A percentile compares a stretch with the other conserved stretches of the same genome.
Conservation (phyloP, 192 early-diverging fungal species). For the Lunasporangiospora selenospora region DNA sequence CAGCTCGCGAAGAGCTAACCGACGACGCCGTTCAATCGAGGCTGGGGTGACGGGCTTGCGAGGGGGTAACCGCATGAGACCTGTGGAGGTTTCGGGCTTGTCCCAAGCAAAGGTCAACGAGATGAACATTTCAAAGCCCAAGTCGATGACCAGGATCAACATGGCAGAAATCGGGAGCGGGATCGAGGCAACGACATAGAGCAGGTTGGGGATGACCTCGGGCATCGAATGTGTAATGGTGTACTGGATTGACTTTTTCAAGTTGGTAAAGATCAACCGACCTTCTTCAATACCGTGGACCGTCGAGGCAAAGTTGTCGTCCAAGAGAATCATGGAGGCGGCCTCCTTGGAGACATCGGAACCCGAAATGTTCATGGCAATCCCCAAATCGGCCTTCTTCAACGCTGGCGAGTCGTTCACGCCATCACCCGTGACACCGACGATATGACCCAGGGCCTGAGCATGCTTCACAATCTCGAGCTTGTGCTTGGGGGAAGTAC, state of each 20-base stretch:
- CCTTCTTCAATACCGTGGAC: conserved; percentile 94
- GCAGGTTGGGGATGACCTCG: conserved; percentile 84
- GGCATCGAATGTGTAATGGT: conserved; percentile 89
- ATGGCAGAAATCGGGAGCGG: conserved; percentile 83
- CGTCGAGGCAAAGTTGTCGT: conserved; percentile 98
- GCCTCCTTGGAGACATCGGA: conserved; percentile 97
- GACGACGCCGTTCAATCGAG: conserved; percentile 73
- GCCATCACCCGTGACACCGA: conserved; percentile 97
- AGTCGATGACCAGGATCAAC: conserved; percentile 88
- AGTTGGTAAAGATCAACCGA: conserved; percentile 92
- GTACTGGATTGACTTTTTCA: conserved; percentile 96
- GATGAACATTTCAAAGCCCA: conserved; percentile 91
- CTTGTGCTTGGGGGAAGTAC: conserved; percentile 96
- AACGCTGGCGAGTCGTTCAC: conserved; percentile 98
- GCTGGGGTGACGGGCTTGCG: conserved; percentile 85
- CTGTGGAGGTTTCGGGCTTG: conserved; percentile 73
- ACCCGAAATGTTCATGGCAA: conserved; percentile 95
- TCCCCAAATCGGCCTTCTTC: conserved; percentile 96
- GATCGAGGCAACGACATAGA: conserved; percentile 86
- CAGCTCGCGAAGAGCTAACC: conserved; percentile 52
- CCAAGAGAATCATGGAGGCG: conserved; percentile 95
- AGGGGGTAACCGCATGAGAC: conserved; percentile 89
- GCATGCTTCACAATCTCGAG: conserved; percentile 94
- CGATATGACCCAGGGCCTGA: conserved; percentile 90
- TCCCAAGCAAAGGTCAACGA: conserved; percentile 94